These are phyloP conservation scores for Willaertia magna DNA, from an alignment of 208 protist species.

Conservation along the genomic window DNA sequence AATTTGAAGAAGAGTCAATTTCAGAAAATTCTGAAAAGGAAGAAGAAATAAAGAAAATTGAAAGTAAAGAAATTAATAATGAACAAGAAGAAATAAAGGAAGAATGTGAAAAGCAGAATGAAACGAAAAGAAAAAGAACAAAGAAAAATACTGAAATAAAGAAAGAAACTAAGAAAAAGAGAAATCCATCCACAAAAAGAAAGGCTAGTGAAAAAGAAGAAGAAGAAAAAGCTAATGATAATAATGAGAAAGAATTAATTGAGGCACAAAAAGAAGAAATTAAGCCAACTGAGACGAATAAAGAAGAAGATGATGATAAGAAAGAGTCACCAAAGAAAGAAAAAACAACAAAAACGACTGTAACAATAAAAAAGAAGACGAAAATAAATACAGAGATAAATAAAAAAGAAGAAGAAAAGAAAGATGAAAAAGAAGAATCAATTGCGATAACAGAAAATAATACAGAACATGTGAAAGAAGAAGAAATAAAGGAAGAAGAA, in stretches of 20 bases:
- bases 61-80: background rate
- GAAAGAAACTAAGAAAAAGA: background rate
- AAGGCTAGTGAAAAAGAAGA: background rate
- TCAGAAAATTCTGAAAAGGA: no score
- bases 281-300: background rate
- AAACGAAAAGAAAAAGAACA: background rate
- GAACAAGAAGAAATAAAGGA: background rate
- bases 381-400: background rate
- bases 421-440: background rate
- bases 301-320: background rate
- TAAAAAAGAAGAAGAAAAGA: background rate
- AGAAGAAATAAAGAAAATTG: background rate
- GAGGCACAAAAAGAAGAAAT: background rate
- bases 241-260: background rate
- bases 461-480: background rate
- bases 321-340: background rate
- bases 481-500: background rate
- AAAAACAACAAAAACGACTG: background rate
- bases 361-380: background rate
- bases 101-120: background rate
- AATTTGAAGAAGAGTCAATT: no score
- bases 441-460: background rate
- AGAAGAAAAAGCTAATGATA: background rate
- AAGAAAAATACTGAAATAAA: background rate
- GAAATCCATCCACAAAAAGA: background rate